These are phyloP conservation scores for Pleoardoris graminearum DNA, from an alignment of 2,329 filamentous ascomycete genomes.

Conservation along the genomic window DNA sequence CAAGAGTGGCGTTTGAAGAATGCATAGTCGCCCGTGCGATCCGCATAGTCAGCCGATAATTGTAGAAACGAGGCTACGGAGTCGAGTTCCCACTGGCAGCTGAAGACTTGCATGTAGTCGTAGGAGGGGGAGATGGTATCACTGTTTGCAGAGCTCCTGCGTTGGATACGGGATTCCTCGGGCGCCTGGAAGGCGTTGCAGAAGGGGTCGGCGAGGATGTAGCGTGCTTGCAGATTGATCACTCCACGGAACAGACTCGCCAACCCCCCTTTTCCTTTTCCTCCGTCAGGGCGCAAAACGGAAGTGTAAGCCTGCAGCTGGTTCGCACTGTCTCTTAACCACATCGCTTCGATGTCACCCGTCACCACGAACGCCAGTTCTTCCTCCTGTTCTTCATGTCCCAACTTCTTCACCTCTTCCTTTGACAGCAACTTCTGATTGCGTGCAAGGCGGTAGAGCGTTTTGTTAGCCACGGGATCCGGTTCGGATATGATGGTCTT, in stretches of 20 bases:
- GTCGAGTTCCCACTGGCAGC: conserved; percentile 59
- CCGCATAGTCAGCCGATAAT: conserved; percentile 52
- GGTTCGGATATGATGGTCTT: conserved; percentile 37
- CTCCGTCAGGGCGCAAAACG: conserved; percentile 56
- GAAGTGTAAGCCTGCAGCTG: conserved; percentile 71
- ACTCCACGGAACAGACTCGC: conserved; percentile 69
- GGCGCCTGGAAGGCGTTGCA: conserved; percentile 59
- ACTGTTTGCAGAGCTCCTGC: conserved; percentile 41
- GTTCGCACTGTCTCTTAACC: conserved; percentile 62
- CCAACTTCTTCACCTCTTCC: not conserved
- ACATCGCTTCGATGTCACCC: conserved; percentile 61
- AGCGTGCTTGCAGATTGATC: conserved; percentile 72
- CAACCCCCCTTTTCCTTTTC: conserved; percentile 54
- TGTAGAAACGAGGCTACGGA: conserved; percentile 56
- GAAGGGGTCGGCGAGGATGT: conserved; percentile 62
- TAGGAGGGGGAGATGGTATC: conserved; percentile 51
- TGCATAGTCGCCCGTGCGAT: conserved; percentile 49
- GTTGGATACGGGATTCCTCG: conserved; percentile 48
- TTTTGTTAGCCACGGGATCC: not conserved
- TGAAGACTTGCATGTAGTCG: conserved; percentile 52
- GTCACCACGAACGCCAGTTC: conserved; percentile 65
- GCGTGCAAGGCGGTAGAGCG: not conserved
- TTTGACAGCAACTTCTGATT: not conserved
- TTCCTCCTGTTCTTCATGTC: conserved; percentile 48
- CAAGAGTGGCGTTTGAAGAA: conserved; percentile 55